phyloP scores from a whole-genome alignment of 176 grass and related monocot genomes.

The Cocos nucifera region DNA sequence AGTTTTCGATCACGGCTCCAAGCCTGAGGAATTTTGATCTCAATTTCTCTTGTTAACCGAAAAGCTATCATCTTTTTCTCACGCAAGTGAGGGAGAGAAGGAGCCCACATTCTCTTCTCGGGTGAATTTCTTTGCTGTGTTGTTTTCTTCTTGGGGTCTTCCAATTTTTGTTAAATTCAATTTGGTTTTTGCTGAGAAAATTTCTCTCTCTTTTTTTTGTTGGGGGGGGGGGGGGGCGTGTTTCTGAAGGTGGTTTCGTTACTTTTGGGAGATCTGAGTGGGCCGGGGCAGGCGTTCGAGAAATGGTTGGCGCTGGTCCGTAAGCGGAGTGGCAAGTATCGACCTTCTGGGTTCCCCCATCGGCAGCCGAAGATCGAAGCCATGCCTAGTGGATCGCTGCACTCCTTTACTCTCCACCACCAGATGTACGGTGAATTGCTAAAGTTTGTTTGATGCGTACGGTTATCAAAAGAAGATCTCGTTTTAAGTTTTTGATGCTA shows the following conservation, averaged over 20 bases:
- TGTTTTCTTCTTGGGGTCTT: not conserved
- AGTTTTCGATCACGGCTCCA: not conserved
- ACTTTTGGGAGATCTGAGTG: slow-evolving; percentile 50
- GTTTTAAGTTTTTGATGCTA: too few species aligned
- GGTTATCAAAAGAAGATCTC: too few species aligned
- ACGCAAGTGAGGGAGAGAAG: slow-evolving; percentile 41
- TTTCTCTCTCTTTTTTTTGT: not conserved
- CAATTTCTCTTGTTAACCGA: too few species aligned
- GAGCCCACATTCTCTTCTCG: slow-evolving; percentile 51
- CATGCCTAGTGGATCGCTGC: slow-evolving; percentile 44
- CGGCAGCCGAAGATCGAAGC: slow-evolving; percentile 47
- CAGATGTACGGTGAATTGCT: slow-evolving; percentile 27
- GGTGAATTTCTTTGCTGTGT: slow-evolving; percentile 32
- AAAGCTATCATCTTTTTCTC: slow-evolving; percentile 13
- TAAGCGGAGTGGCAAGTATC: slow-evolving; percentile 54
- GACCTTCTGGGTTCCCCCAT: slow-evolving; percentile 65
- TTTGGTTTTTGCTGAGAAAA: not conserved
- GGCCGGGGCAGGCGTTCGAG: slow-evolving; percentile 55
- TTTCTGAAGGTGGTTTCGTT: slow-evolving; percentile 61
- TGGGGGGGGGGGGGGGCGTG: too few species aligned
- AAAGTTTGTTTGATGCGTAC: too few species aligned
- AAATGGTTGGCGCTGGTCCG: slow-evolving; percentile 83
- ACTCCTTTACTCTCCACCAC: slow-evolving; percentile 36
- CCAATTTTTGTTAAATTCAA: slow-evolving; percentile 12
- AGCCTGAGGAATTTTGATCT: not conserved